Percentiles rank a stretch among this genome's conserved stretches.
These are phyloP conservation scores for Fusarium cyanostomum DNA, from an alignment of 2,329 filamentous ascomycete genomes.

Conservation along the genomic window DNA sequence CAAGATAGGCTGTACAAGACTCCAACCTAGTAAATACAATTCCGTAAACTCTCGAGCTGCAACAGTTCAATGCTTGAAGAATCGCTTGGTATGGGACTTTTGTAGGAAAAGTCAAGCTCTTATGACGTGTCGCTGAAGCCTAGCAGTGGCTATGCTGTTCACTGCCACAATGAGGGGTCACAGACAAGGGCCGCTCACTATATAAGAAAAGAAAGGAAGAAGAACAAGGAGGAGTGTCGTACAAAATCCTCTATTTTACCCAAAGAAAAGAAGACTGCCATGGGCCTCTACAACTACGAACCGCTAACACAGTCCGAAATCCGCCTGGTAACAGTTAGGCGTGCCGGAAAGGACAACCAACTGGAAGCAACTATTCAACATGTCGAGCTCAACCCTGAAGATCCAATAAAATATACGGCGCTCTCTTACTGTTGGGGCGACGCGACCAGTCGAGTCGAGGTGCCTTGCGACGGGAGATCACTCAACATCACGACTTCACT, in stretches of 20 bases:
- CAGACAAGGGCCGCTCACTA: background rate
- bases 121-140: background rate
- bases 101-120: too few species aligned
- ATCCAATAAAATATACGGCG: constrained; percentile 26
- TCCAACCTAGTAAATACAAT: too few species aligned
- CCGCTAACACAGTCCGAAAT: constrained; percentile 19
- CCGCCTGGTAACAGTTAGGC: constrained; percentile 10
- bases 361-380: constrained; percentile 23
- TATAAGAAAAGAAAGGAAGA: background rate
- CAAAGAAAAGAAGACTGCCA: background rate
- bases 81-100: too few species aligned
- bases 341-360: background rate
- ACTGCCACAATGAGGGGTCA: constrained; percentile 6
- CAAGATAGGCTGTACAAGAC: too few species aligned
- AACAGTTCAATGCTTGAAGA: too few species aligned
- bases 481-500: constrained; percentile 21
- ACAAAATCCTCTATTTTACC: too few species aligned
- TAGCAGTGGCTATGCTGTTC: constrained; percentile 8
- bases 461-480: constrained; percentile 14
- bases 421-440: constrained; percentile 31
- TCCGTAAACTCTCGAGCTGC: background rate
- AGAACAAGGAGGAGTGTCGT: too few species aligned
- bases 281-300: constrained; percentile 17
- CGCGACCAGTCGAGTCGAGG: background rate
- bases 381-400: constrained; percentile 13